Percentiles rank a stretch among this genome's conserved stretches.
Evolutionary conservation across 352 stramenopile genomes (phyloP).

Genomic region (Pythium utonaiense): DNA sequence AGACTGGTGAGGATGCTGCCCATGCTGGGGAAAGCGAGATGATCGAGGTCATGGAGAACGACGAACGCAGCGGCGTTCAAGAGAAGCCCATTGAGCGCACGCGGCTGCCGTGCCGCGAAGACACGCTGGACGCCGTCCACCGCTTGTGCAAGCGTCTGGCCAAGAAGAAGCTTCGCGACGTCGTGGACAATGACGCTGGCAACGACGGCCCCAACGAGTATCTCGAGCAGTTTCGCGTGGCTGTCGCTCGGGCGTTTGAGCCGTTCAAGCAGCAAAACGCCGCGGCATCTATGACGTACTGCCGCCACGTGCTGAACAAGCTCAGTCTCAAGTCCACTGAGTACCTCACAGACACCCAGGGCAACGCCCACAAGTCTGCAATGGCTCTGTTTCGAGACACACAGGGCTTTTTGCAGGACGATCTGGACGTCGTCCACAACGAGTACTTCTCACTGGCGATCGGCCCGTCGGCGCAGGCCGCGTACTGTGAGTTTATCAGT

Average conservation of each 20-base stretch:
- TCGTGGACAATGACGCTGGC: slow-evolving; percentile 64
- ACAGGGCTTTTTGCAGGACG: slow-evolving; percentile 52
- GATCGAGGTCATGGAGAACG: slow-evolving; percentile 68
- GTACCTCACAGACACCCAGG: slow-evolving; percentile 33
- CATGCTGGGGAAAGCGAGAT: slow-evolving; percentile 33
- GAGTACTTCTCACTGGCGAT: slow-evolving; percentile 61
- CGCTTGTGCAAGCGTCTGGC: slow-evolving; percentile 66
- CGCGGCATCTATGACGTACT: slow-evolving; percentile 81
- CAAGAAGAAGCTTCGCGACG: slow-evolving; percentile 69
- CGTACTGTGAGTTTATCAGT: slow-evolving; percentile 83
- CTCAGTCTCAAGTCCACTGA: slow-evolving; percentile 35
- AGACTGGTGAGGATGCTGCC: slow-evolving; percentile 22
- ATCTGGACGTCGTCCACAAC: slow-evolving; percentile 46
- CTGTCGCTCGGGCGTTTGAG: slow-evolving; percentile 41
- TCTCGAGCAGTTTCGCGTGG: slow-evolving; percentile 54
- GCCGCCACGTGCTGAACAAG: slow-evolving; percentile 52
- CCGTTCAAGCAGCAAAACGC: slow-evolving; percentile 74
- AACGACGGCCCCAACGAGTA: slow-evolving; percentile 62
- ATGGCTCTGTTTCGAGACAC: slow-evolving; percentile 77
- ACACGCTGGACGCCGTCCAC: slow-evolving; percentile 57
- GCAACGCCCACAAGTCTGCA: slow-evolving; percentile 50
- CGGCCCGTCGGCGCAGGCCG: slow-evolving; percentile 71
- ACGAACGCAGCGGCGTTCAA: slow-evolving; percentile 30
- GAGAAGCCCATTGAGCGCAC: slow-evolving; percentile 43
- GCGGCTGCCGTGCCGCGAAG: slow-evolving; percentile 59